Conservation (phyloP, 2,329 filamentous ascomycete genomes). For the Fusarium dimerum region DNA sequence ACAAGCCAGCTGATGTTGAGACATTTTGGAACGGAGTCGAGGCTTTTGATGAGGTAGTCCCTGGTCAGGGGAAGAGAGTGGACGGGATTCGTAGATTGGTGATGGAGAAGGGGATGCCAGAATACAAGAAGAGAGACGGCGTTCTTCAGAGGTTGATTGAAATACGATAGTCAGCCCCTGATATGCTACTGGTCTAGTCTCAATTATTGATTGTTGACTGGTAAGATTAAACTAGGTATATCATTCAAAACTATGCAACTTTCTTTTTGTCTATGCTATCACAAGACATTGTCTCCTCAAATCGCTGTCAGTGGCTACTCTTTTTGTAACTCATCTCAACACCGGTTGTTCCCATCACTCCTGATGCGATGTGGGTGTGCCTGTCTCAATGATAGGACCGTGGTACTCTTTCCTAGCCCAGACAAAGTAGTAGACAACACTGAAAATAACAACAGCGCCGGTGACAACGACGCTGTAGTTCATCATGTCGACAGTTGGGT, state of each 20-base stretch:
- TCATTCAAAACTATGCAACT: no score
- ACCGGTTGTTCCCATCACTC: no score
- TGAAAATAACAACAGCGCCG: conserved; percentile 43
- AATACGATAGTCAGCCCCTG: conserved; percentile 3
- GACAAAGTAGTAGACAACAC: conserved; percentile 47
- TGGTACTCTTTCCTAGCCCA: conserved; percentile 45
- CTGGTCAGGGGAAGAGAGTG: background rate
- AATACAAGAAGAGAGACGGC: background rate
- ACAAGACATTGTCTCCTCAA: no score
- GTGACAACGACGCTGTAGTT: conserved; percentile 52
- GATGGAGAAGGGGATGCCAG: background rate
- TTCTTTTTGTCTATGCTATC: no score
- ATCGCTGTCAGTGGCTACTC: no score
- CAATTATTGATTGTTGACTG: no score
- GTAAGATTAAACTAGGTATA: no score
- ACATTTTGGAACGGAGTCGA: conserved; percentile 1
- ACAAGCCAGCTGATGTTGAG: background rate
- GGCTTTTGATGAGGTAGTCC: background rate
- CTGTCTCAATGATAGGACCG: conserved; percentile 41
- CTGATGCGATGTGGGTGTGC: no score
- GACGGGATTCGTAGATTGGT: background rate
- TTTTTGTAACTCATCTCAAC: no score
- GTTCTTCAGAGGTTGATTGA: conserved; percentile 5
- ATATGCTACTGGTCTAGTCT: no score
- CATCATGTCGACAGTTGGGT: conserved; percentile 38